phyloP scores from a whole-genome alignment of 805 yeast genomes.

The Schizosaccharomyces osmophilus region DNA sequence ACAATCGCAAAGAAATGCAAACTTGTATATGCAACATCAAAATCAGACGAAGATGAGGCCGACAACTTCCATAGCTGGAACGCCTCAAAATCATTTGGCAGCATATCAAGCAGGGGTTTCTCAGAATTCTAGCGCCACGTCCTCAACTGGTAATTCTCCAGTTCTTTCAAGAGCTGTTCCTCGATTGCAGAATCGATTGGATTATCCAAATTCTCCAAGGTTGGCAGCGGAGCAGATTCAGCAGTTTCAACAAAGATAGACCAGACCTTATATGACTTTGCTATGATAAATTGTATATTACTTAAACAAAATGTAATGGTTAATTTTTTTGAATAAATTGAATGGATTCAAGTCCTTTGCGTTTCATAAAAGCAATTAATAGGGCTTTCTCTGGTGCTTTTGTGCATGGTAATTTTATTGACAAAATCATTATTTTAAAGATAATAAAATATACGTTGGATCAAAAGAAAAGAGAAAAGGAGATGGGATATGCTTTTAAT shows the following conservation, averaged over 20 bases:
- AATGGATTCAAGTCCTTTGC: too few relatives aligned
- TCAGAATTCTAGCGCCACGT: background rate
- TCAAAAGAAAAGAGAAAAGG: too few relatives aligned
- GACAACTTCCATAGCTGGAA: background rate
- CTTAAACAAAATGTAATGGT: background rate
- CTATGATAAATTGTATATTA: background rate
- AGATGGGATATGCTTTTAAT: too few relatives aligned
- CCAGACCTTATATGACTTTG: background rate
- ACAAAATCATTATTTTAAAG: too few relatives aligned
- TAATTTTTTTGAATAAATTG: background rate
- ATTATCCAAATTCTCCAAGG: background rate
- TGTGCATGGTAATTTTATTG: too few relatives aligned
- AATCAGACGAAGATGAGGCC: background rate
- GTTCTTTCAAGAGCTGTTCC: background rate
- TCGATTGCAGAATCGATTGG: background rate
- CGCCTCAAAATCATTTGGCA: background rate
- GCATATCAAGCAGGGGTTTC: too few relatives aligned
- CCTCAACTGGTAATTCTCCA: background rate
- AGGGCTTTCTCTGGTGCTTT: too few relatives aligned
- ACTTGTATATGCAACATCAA: constrained; percentile 5
- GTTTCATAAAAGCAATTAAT: too few relatives aligned
- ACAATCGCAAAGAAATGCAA: constrained; percentile 20
- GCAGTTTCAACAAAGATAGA: background rate
- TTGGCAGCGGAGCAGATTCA: background rate
- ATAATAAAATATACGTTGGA: too few relatives aligned